Base-by-base conservation (phyloP, 371 early-diverging fungal genomes). In the Lichtheimia hyalospora region DNA sequence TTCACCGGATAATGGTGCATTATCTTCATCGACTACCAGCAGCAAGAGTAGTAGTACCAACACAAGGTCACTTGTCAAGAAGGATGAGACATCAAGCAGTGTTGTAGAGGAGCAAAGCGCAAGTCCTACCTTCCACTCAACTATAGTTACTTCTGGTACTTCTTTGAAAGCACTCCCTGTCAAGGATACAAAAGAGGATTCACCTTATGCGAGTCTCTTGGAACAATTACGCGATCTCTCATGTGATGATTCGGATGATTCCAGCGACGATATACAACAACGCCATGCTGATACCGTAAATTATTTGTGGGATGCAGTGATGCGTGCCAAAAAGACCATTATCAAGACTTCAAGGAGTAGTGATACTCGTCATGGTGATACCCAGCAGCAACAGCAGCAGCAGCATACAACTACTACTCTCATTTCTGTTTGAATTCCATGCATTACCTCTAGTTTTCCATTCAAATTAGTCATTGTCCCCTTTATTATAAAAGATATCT, bases 141-240 rank as follows among this genome's bases (percentile, higher is more conserved):
- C 48, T 8, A 51, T 20, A 18, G 41, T 20, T 18, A 6, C 1
- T 20, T 5, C 3, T 24, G 23, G 34, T 27, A 23, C 7, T 5
- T 3, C 7, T 5, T 3, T 13, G 12, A 51, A 42, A 40, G 21
- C 42, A 28, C 6, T 52, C n/a, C n/a, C n/a, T 34, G 13, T 54
- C 25, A 52, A 64, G 21, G 41, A 48, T 40, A 40, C 43, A 42
- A 24, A 49, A 23, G 54, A 56, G 15, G 52, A 52, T 20, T 68
- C 68, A 15, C 69, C 69, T 20, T 69, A 69, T 56, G 69, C 69
- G 0, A 48, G 50, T 41, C 25, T 70, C 16, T 44, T 52, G 16
- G 60, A 61, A 5, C 24, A 54, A 20, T 41, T 67, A 10, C 54
- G 24, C 7, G 56, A 51, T 13, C 50, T 58, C 14, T 44, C 51